These are phyloP conservation scores for Phaeosphaeriaceae sp. DNA, from an alignment of 2,329 filamentous ascomycete genomes.

Conservation along the genomic window DNA sequence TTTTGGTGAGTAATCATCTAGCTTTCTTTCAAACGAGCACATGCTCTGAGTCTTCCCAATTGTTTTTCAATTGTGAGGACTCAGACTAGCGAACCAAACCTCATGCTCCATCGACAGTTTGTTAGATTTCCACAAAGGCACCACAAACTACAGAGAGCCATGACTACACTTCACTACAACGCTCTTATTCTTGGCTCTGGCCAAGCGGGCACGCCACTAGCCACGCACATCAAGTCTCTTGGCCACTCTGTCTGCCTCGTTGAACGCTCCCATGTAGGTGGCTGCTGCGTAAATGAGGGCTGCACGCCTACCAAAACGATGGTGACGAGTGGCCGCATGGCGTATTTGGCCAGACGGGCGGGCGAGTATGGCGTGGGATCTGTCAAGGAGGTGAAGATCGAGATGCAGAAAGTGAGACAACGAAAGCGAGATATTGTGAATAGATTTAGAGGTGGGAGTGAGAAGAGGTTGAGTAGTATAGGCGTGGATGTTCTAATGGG, in stretches of 20 bases:
- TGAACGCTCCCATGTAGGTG: constrained; percentile 59
- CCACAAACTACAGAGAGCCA: no score
- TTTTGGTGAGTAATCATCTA: no score
- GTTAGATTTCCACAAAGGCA: no score
- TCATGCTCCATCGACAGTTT: no score
- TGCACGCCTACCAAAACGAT: constrained; percentile 66
- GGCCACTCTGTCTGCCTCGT: constrained; percentile 56
- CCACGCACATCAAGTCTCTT: constrained; percentile 55
- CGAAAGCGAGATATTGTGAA: constrained; percentile 62
- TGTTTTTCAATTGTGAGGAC: no score
- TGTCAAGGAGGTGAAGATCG: constrained; percentile 40
- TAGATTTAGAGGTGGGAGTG: constrained; percentile 57
- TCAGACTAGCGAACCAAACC: no score
- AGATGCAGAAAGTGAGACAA: constrained; percentile 59
- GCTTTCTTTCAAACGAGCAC: no score
- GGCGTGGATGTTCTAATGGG: constrained; percentile 57
- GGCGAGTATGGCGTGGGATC: constrained; percentile 56
- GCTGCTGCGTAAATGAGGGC: constrained; percentile 62
- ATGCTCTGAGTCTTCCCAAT: no score
- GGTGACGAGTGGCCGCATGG: constrained; percentile 60
- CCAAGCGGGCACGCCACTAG: constrained; percentile 59
- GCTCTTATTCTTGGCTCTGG: constrained; percentile 61
- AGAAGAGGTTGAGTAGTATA: constrained; percentile 49
- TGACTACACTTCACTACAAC: constrained; percentile 41
- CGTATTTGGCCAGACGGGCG: constrained; percentile 53